phyloP scores from a whole-genome alignment of 2,329 filamentous ascomycete genomes.

The Monosporascus sp. region DNA sequence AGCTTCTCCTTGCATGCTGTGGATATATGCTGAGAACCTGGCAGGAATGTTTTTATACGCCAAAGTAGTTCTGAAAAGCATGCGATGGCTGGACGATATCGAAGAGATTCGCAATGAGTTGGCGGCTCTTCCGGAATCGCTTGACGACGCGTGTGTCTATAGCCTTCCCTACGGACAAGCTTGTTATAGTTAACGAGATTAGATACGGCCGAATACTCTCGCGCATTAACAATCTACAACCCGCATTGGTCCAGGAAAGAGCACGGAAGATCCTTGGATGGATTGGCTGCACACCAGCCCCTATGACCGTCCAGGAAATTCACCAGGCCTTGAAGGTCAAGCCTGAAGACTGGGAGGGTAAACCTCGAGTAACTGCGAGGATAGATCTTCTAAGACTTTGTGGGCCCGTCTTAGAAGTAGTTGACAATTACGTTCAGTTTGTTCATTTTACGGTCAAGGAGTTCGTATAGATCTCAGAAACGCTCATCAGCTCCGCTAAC shows the following conservation, averaged over 20 bases:
- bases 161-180: too few relatives aligned
- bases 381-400: conserved; percentile 17
- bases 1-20: too few relatives aligned
- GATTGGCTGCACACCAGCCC: conserved; percentile 13
- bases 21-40: too few relatives aligned
- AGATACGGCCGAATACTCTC: too few relatives aligned
- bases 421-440: conserved; percentile 22
- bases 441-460: conserved; percentile 29
- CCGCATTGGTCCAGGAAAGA: neutral
- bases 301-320: conserved; percentile 12
- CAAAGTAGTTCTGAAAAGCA: too few relatives aligned
- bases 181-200: too few relatives aligned
- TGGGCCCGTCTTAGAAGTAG: conserved; percentile 25
- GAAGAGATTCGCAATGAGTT: conserved; percentile 21
- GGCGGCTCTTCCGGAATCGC: conserved; percentile 18
- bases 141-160: conserved; percentile 24
- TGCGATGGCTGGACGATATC: too few relatives aligned
- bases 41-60: too few relatives aligned
- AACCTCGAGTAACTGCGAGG: neutral
- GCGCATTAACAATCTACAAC: conserved; percentile 4
- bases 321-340: conserved; percentile 9
- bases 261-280: conserved; percentile 15
- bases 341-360: neutral
- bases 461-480: conserved; percentile 4
- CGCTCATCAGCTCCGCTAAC: too few relatives aligned